phyloP scores from a whole-genome alignment of 2,329 filamentous ascomycete species.

The Emericellopsis cladophorae region DNA sequence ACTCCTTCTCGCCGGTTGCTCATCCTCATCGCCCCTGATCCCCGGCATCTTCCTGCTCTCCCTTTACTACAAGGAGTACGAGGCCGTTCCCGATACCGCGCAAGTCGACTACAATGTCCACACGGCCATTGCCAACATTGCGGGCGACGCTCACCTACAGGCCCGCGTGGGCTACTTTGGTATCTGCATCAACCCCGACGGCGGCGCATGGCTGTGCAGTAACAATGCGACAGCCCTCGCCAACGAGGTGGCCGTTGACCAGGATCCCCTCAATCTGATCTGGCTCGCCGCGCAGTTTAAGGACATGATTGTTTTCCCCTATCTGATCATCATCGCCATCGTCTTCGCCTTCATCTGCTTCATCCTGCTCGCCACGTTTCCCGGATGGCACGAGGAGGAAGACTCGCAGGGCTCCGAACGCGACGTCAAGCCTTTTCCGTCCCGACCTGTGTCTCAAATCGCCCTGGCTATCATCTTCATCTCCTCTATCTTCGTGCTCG shows the following conservation, averaged over 20 bases:
- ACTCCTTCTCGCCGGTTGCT: slow-evolving; percentile 86
- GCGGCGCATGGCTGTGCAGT: slow-evolving; percentile 85
- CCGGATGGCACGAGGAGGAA: slow-evolving; percentile 89
- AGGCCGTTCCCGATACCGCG: slow-evolving; percentile 66
- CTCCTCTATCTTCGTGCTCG: slow-evolving; percentile 56
- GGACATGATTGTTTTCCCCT: slow-evolving; percentile 96
- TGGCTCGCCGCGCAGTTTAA: slow-evolving; percentile 98
- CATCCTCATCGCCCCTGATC: slow-evolving; percentile 88
- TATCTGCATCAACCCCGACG: slow-evolving; percentile 88
- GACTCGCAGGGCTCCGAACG: slow-evolving; percentile 71
- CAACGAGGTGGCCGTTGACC: slow-evolving; percentile 76
- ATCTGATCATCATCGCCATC: slow-evolving; percentile 93
- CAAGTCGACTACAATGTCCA: slow-evolving; percentile 87
- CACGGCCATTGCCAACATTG: slow-evolving; percentile 79
- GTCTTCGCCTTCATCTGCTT: slow-evolving; percentile 96
- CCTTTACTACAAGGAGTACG: slow-evolving; percentile 88
- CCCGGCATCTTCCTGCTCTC: slow-evolving; percentile 95
- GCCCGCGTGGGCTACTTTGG: slow-evolving; percentile 96
- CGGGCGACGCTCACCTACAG: slow-evolving; percentile 70
- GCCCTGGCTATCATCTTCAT: slow-evolving; percentile 87
- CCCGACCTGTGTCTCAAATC: slow-evolving; percentile 81
- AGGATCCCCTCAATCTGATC: slow-evolving; percentile 92
- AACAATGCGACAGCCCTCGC: slow-evolving; percentile 93
- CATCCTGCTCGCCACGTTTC: slow-evolving; percentile 88
- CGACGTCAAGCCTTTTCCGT: slow-evolving; percentile 90